Evolutionary conservation across 2,329 filamentous ascomycete genomes (phyloP).

Genomic region (Ophiostoma novo-ulmi): DNA sequence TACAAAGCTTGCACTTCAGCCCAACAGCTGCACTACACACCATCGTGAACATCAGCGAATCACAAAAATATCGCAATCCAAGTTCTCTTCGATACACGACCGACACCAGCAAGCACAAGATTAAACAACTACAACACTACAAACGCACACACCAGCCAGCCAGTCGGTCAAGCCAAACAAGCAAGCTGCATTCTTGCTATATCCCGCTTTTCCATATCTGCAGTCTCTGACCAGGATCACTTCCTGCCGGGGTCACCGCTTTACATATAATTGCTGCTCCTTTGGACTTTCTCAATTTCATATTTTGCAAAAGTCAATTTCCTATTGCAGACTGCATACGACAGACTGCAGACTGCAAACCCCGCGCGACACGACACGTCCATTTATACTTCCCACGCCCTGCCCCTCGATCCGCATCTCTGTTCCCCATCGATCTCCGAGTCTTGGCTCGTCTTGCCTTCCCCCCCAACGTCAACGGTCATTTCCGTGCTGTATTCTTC

Average conservation of each 20-base stretch:
- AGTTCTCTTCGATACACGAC: neutral
- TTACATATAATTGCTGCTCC: neutral
- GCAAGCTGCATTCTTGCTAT: constrained; percentile 17
- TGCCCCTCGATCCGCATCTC: constrained; percentile 15
- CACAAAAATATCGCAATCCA: constrained; percentile 22
- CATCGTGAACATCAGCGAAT: constrained; percentile 13
- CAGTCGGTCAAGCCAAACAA: constrained; percentile 23
- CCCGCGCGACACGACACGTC: constrained; percentile 7
- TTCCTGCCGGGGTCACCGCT: constrained; percentile 18
- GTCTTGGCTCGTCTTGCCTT: constrained; percentile 13
- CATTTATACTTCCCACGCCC: constrained; percentile 15
- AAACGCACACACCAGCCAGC: constrained; percentile 2
- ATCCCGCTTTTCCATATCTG: neutral
- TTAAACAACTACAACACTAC: neutral
- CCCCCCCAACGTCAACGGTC: neutral
- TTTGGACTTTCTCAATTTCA: neutral
- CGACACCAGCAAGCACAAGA: neutral
- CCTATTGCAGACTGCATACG: neutral
- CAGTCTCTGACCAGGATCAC: constrained; percentile 16
- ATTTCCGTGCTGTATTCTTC: neutral
- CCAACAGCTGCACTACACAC: neutral
- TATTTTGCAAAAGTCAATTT: neutral
- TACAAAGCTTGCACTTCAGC: neutral
- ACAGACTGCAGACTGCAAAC: constrained; percentile 2
- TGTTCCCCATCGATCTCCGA: neutral